Conservation (phyloP, 768 basidiomycete species). For the Xerocomus brunneocitrinus region DNA sequence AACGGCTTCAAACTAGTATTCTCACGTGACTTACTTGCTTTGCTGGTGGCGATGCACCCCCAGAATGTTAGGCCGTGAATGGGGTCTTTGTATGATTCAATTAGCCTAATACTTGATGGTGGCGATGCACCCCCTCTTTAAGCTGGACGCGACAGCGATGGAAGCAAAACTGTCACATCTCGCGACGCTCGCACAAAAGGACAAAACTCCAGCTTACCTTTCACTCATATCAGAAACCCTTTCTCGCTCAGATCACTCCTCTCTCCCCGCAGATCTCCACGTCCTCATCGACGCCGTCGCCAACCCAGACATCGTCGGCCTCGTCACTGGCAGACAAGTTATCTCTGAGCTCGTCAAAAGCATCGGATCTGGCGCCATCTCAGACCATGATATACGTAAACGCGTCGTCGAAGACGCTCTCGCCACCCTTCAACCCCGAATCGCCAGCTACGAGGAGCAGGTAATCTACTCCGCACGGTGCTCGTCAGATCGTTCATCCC, state of each 20-base stretch:
- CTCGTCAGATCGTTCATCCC: constrained; percentile 3
- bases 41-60: too few relatives aligned
- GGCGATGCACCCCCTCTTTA: too few relatives aligned
- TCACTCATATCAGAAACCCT: constrained; percentile 64
- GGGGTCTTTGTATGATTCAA: too few relatives aligned
- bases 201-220: constrained; percentile 75
- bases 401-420: constrained; percentile 74
- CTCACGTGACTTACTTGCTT: too few relatives aligned
- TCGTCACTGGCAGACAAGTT: constrained; percentile 86
- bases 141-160: constrained; percentile 38
- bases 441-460: constrained; percentile 95
- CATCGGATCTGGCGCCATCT: constrained; percentile 52
- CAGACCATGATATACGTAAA: constrained; percentile 56
- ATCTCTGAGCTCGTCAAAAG: constrained; percentile 77
- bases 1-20: too few relatives aligned
- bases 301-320: constrained; percentile 74
- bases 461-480: constrained; percentile 24
- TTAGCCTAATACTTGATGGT: too few relatives aligned
- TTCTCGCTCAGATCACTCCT: constrained; percentile 42
- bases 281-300: constrained; percentile 75
- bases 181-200: constrained; percentile 68
- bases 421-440: constrained; percentile 62
- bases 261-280: constrained; percentile 55
- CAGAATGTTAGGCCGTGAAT: too few relatives aligned
- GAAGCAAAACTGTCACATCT: constrained; percentile 63